Evolutionary conservation across 108 stramenopile species (phyloP), one percentile per base, ranked within the genome.

Genomic region (Schizochytrium sp.): DNA sequence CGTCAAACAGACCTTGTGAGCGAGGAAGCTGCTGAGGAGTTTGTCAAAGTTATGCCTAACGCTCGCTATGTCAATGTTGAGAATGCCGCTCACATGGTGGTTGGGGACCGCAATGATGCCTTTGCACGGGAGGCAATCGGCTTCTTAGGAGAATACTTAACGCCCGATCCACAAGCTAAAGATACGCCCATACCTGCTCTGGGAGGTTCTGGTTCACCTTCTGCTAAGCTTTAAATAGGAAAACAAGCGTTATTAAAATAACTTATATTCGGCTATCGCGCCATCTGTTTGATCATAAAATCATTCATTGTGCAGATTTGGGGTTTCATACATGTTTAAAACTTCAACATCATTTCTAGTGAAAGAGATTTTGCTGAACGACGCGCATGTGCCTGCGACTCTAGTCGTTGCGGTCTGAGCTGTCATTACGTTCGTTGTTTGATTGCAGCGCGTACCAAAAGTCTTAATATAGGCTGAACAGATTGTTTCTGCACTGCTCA

Each of bases 41-140:
- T 83, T 55, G 76, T 83, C 15, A n/a, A 10, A 0, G 55, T 55
- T 40, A 83, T 83, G 76, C 47, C 47, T 38, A 83, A 83, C 76
- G 76, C 76, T n/a, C 47, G 76, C 76, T 83, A 55, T 53, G 76
- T 83, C 50, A 55, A 83, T 53, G 76, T 83, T 40, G 76, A 83
- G 76, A 55, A 83, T 17, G 76, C 76, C 17, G 76, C 76, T 10
- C 76, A 83, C 47, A 83, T 83, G 76, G 53, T 83, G 47, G 76
- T 83, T 10, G 76, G 76, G 0, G 76, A 83, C 53, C 76, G 53
- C 50, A 83, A 83, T 40, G 76, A 83, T 53, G 53, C 15, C 3
- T 83, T 83, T 55, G 53, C 76, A n/a, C 12, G 50, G 38, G 76
- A 83, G 28, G 53, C 76, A 40, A n/a, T 83, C 50, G 15, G 53